Conservation (phyloP, 306 rosid genomes). For the Hippophae rhamnoides region DNA sequence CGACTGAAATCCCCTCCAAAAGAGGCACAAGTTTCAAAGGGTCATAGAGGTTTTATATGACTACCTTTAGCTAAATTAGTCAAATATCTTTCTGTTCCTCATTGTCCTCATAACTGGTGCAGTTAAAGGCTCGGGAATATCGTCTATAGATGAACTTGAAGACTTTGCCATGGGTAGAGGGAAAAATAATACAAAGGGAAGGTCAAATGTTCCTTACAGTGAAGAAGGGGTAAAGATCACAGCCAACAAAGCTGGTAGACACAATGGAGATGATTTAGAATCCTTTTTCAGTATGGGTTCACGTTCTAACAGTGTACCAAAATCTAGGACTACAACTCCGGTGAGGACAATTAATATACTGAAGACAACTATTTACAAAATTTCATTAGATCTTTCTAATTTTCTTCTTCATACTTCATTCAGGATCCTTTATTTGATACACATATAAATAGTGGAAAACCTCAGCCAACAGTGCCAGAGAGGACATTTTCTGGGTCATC, state of each 20-base stretch:
- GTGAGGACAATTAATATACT: slow-evolving; percentile 30
- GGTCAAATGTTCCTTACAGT: slow-evolving; percentile 19
- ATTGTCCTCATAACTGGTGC: slow-evolving; percentile 22
- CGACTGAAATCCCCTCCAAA: slow-evolving; percentile 60
- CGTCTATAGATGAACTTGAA: slow-evolving; percentile 80
- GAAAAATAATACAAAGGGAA: slow-evolving; percentile 31
- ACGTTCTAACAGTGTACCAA: slow-evolving; percentile 80
- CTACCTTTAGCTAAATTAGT: slow-evolving; percentile 20
- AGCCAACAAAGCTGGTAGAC: slow-evolving; percentile 27
- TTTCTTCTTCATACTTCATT: slow-evolving; percentile 20
- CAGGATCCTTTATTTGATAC: slow-evolving; percentile 40
- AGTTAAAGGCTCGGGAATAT: slow-evolving; percentile 37
- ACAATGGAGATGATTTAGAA: slow-evolving; percentile 51
- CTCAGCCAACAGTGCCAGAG: slow-evolving; percentile 35
- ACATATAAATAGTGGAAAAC: slow-evolving; percentile 23
- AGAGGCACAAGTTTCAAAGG: slow-evolving; percentile 33
- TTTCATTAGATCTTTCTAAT: slow-evolving; percentile 16
- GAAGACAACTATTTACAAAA: slow-evolving; percentile 15
- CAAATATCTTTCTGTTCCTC: not conserved
- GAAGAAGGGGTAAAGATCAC: slow-evolving; percentile 23
- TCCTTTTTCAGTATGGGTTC: slow-evolving; percentile 45
- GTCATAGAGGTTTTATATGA: slow-evolving; percentile 34
- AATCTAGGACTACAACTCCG: slow-evolving; percentile 53
- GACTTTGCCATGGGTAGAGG: slow-evolving; percentile 52
- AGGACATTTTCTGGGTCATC: slow-evolving; percentile 38